Evolutionary conservation across 129 eudicot species (phyloP), one percentile per base, ranked within the genome.

Genomic region (Rutidosis leptorrhynchoides): DNA sequence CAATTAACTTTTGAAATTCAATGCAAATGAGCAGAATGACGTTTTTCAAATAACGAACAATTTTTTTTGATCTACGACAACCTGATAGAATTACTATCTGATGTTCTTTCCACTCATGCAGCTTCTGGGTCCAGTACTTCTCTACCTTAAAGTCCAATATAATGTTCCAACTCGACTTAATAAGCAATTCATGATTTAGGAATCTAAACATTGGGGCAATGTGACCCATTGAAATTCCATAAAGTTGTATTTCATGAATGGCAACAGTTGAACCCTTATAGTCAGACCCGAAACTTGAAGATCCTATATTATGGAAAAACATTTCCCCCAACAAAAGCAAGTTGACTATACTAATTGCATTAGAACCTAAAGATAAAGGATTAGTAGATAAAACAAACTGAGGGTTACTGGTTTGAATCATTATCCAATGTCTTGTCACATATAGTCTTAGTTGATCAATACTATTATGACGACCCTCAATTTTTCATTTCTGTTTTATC

Each of bases 361-460:
- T 17, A 12, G 22, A 54, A 54, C 48, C 61, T 51, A 25, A 67
- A 2, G 49, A 67, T 52, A 67, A 8, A 8, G 72, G 49, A 67
- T 33, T 29, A 21, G 20, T 21, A 51, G 46, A 45, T 48, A 67
- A 29, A 25, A 67, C 62, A 52, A 67, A 67, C 7, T 67, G 72
- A 2, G 72, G 72, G 48, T 21, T 67, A 30, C 62, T 14, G 0
- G 72, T 67, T 67, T 14, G 49, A 1, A 24, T 61, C 72, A 67
- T 67, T 27, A 67, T 7, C 72, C 72, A 67, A 19, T 67, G 30
- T 67, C 17, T 67, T 53, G 40, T 73, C 43, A 78, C 58, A 61
- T 35, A 62, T 62, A 37, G 67, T n/a, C 28, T 73, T 21, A 78
- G 67, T 19, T 58, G 46, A 28, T 73, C 69, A 30, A 53, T 19